phyloP scores from a whole-genome alignment of 495 filamentous ascomycete genomes.

The Trichoderma erinaceum region DNA sequence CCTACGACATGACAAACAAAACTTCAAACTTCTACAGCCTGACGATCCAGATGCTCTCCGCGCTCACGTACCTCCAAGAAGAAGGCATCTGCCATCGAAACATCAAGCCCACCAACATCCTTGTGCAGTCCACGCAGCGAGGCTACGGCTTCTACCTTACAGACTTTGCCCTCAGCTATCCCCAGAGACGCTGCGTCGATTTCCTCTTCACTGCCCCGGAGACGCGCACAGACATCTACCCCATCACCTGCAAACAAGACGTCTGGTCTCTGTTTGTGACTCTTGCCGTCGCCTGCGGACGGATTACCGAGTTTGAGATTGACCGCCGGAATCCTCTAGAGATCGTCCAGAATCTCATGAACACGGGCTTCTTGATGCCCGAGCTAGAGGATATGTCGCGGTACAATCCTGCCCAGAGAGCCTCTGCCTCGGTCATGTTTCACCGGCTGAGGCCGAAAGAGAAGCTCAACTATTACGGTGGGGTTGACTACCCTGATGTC shows the following conservation, averaged over 20 bases:
- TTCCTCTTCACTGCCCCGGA: not conserved
- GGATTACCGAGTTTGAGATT: not conserved
- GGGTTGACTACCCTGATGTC: not conserved
- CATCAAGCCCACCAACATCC: conserved; percentile 6
- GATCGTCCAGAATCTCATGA: not conserved
- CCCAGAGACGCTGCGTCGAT: not conserved
- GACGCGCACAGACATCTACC: not conserved
- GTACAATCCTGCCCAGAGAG: not conserved
- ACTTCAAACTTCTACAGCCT: not conserved
- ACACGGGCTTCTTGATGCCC: not conserved
- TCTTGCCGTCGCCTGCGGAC: not conserved
- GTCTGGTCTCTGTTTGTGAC: not conserved
- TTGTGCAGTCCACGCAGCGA: not conserved
- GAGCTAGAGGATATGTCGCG: not conserved
- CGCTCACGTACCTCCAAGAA: not conserved
- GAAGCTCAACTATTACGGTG: not conserved
- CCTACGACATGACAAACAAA: not conserved
- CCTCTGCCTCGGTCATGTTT: not conserved
- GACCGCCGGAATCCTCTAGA: not conserved
- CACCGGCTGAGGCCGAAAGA: not conserved
- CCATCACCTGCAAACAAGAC: not conserved
- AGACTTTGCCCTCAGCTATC: not conserved
- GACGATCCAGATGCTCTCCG: not conserved
- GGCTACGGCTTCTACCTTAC: not conserved
- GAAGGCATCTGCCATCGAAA: not conserved